Evolutionary conservation across 495 filamentous ascomycete genomes (phyloP), one percentile per base, ranked within the genome.

Genomic region (Aspergillus carlsbadensis): DNA sequence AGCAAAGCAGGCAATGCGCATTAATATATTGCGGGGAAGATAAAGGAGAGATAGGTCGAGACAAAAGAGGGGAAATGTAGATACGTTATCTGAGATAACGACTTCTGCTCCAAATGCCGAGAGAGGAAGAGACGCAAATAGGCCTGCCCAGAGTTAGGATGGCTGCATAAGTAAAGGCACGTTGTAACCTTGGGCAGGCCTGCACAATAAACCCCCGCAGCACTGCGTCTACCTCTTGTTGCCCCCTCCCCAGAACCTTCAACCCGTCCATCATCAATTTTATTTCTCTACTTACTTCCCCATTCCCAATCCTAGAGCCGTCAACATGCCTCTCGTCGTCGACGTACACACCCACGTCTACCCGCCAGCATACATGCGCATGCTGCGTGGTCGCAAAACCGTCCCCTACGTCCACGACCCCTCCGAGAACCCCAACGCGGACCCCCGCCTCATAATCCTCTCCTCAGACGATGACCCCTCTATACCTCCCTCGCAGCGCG

Each of bases 341-440:
- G 93, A 97, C 71, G 82, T 97, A 64, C 93, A 97, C 76, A 96
- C 92, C 11, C 93, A 98, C 78, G 85, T 97, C 75, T 96, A 97
- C 70, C 89, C 91, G 0, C 88, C 88, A 0, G 79, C 83, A 8
- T 98, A 92, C 71, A 84, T 96, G 78, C 69, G 80, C 51, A 84
- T 96, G 65, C 85, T 98, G 22, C 83, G 87, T 64, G 84, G 83
- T 21, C 87, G 93, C 54, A 81, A 75, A 49, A 80, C 76, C 33
- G 87, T 96, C 52, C 93, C 93, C 15, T 89, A 96, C 55, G 82
- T 98, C 54, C 84, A 91, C 57, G 71, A 84, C 69, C 66, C 90
- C 80, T 68, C 80, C 77, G 15, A 81, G 78, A 17, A 81, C 79
- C n/a, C n/a, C n/a, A 54, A 59, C 3, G 58, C 60, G 11, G 73